Evolutionary conservation across 1,139 yeast genomes (phyloP).

Genomic region (Meyerozyma elateridarum): DNA sequence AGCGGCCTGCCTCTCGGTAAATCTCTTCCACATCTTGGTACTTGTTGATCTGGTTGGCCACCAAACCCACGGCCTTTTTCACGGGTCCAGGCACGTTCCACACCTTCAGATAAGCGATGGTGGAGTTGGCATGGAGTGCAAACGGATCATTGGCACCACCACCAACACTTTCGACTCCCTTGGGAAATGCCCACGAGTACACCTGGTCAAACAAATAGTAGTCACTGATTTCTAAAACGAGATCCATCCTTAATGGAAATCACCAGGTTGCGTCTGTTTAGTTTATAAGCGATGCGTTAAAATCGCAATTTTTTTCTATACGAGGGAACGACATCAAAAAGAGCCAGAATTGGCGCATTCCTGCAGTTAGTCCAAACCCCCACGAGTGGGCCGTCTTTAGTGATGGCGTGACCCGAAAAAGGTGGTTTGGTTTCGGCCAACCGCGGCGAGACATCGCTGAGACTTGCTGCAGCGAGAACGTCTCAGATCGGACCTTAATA

Average conservation of each 20-base stretch:
- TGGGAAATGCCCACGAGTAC: conserved; percentile 52
- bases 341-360: no score
- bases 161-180: conserved; percentile 15
- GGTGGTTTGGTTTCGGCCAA: no score
- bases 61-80: conserved; percentile 14
- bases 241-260: conserved; percentile 83
- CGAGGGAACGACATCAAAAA: no score
- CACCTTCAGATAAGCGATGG: conserved; percentile 7
- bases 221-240: conserved; percentile 77
- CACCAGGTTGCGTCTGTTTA: no score
- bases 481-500: no score
- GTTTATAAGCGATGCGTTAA: no score
- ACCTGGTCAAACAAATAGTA: conserved; percentile 64
- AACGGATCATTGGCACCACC: conserved; percentile 18
- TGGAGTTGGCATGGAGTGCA: conserved; percentile 15
- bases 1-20: conserved; percentile 33
- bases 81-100: conserved; percentile 3
- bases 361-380: no score
- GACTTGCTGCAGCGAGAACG: no score
- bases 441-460: no score
- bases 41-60: conserved; percentile 17
- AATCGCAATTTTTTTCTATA: no score
- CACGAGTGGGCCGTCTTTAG: no score
- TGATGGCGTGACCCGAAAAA: no score
- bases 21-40: conserved; percentile 32